phyloP scores from a whole-genome alignment of 495 filamentous ascomycete species.

The Aspergillus haitiensis region DNA sequence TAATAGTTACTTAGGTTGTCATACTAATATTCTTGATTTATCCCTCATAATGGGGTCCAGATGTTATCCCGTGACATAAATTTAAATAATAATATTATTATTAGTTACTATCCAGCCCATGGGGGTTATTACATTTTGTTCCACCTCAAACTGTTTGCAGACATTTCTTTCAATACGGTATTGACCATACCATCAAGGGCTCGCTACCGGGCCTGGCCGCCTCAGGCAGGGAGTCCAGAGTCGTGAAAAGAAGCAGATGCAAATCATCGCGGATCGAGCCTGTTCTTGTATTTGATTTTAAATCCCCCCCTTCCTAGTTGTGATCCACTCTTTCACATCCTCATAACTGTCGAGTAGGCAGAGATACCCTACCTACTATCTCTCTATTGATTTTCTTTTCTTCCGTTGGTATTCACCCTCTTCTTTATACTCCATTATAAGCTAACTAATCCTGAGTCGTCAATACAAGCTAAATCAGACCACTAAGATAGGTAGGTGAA shows the following conservation, averaged over 20 bases:
- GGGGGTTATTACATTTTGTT: background rate
- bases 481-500: constrained; percentile 1
- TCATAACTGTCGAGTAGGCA: background rate
- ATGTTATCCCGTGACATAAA: background rate
- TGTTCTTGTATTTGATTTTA: background rate
- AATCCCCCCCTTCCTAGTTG: constrained; percentile 1
- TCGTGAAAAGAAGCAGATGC: constrained; percentile 9
- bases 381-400: background rate
- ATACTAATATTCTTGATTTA: background rate
- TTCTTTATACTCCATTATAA: background rate
- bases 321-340: constrained; percentile 3
- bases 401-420: constrained; percentile 1
- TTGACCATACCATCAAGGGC: background rate
- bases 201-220: constrained; percentile 7
- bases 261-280: constrained; percentile 17
- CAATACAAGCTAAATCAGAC: constrained; percentile 12
- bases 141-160: constrained; percentile 11
- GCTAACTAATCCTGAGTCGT: background rate
- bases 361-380: background rate
- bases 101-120: background rate
- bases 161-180: constrained; percentile 17
- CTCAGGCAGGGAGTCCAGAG: constrained; percentile 14
- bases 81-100: background rate
- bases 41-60: background rate
- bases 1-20: too few species aligned